Conservation (phyloP, 306 rosid genomes). For the Notholithocarpus densiflorus region DNA sequence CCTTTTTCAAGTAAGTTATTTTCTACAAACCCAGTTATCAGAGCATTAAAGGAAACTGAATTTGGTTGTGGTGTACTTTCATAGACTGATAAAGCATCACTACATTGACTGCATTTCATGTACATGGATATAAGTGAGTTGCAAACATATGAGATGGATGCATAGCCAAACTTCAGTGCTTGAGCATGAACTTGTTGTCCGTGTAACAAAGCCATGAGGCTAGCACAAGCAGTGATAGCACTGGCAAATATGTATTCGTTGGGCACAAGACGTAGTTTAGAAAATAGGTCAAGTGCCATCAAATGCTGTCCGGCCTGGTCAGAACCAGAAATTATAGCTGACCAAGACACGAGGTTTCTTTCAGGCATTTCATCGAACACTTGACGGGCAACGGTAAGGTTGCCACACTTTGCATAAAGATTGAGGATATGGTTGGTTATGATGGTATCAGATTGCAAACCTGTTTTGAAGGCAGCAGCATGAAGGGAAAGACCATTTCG, state of each 20-base stretch:
- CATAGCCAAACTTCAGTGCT: slow-evolving; percentile 33
- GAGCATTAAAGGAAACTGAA: slow-evolving; percentile 39
- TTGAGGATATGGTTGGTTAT: slow-evolving; percentile 35
- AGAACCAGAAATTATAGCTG: slow-evolving; percentile 41
- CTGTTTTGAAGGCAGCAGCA: slow-evolving; percentile 30
- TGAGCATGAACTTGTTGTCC: slow-evolving; percentile 41
- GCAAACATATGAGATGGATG: slow-evolving; percentile 32
- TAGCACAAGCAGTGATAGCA: slow-evolving; percentile 35
- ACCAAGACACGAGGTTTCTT: slow-evolving; percentile 40
- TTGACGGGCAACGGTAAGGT: slow-evolving; percentile 8
- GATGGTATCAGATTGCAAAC: slow-evolving; percentile 31
- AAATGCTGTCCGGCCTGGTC: slow-evolving; percentile 31
- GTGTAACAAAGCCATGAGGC: slow-evolving; percentile 13
- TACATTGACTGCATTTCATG: slow-evolving; percentile 39
- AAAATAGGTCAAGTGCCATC: slow-evolving; percentile 38
- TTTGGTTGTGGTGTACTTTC: slow-evolving; percentile 19
- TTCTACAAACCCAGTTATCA: slow-evolving; percentile 36
- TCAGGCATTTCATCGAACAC: slow-evolving; percentile 36
- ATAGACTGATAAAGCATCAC: slow-evolving; percentile 33
- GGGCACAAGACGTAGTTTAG: slow-evolving; percentile 22
- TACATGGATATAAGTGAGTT: slow-evolving; percentile 45
- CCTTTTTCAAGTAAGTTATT: slow-evolving; percentile 28
- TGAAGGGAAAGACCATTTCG: slow-evolving; percentile 30
- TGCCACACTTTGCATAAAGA: slow-evolving; percentile 36
- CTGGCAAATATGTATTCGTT: slow-evolving; percentile 38